Conservation (phyloP, 352 stramenopile species). For the Phytopythium montanum region DNA sequence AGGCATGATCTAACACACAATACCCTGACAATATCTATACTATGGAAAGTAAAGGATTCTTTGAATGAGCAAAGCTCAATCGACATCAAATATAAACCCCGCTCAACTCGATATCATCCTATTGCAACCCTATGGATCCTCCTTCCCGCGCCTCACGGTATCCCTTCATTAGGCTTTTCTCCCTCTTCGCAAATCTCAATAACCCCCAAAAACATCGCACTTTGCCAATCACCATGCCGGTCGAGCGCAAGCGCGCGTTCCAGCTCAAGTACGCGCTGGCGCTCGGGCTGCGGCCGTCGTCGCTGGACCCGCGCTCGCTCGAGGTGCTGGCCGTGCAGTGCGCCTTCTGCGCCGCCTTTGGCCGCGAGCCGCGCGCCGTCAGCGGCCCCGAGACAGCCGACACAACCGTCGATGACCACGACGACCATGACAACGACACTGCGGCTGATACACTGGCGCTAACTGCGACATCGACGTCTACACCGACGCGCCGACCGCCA, state of each 20-base stretch:
- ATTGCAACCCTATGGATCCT: no score
- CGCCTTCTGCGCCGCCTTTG: conserved; percentile 35
- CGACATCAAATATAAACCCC: no score
- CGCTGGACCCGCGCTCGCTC: conserved; percentile 18
- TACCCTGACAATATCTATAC: no score
- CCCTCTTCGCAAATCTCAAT: not conserved
- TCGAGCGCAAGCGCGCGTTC: conserved; percentile 23
- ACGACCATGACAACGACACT: conserved; percentile 2
- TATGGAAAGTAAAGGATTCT: no score
- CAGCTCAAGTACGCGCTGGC: conserved; percentile 26
- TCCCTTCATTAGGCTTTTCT: not conserved
- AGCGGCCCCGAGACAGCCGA: conserved; percentile 2
- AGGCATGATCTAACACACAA: no score
- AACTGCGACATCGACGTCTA: not conserved
- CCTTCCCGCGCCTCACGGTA: no score
- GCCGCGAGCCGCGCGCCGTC: conserved; percentile 20
- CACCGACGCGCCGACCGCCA: not conserved
- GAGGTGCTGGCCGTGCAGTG: conserved; percentile 31
- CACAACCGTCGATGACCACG: not conserved
- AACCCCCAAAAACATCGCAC: not conserved
- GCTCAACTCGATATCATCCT: no score
- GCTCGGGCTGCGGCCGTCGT: conserved; percentile 27
- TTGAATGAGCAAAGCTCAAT: no score
- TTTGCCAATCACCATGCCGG: not conserved
- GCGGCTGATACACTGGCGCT: no score